Base-by-base conservation (phyloP, 2,329 filamentous ascomycete genomes). In the Talaromyces rugulosus region DNA sequence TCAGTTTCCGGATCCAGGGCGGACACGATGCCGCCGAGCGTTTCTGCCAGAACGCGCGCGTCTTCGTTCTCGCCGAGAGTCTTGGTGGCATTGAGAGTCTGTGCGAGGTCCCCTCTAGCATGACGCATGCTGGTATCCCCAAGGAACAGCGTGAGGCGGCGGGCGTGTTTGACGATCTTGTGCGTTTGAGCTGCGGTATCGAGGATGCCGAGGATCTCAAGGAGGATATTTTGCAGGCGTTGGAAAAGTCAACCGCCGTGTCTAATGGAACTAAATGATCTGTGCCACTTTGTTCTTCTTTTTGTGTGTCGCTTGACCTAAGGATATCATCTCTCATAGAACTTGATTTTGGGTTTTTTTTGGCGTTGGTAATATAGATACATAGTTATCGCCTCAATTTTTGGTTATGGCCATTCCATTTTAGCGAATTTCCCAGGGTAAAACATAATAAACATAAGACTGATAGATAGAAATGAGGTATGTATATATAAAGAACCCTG, bases 51-150 rank as follows among this genome's bases (percentile, higher is more conserved):
- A 80, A 85, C 63, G 97, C 93, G 51, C 87, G 87, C 72, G 87
- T 99, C 75, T 98, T 96, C 80, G 96, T 92, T 1, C 84, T 99
- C 6, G 95, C 95, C 33, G 95, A 99, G 83, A 91, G 87, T 63
- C 80, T 99, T 28, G 95, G 95, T 64, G 95, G 94, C 60, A 89
- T 99, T 55, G 95, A 99, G 85, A 90, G 86, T 71, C 82, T 99
- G 65, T 89, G 93, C 69, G 95, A 99, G 80, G 86, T 99, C 2
- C 95, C 95, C 27, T 91, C 90, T 70, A 91, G 88, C 78, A 99
- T 99, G 95, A 99, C 95, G 18, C 95, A 99, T 77, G 91, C 92
- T 28, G 95, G 94, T 63, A 99, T 99, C 67, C 95, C 95, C 56
- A 87, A 85, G 74, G 92, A 92, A 64, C 87, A 96, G 81, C 85